Conservation (phyloP, 2,329 filamentous ascomycete genomes). For the Keithomyces neogunnii region DNA sequence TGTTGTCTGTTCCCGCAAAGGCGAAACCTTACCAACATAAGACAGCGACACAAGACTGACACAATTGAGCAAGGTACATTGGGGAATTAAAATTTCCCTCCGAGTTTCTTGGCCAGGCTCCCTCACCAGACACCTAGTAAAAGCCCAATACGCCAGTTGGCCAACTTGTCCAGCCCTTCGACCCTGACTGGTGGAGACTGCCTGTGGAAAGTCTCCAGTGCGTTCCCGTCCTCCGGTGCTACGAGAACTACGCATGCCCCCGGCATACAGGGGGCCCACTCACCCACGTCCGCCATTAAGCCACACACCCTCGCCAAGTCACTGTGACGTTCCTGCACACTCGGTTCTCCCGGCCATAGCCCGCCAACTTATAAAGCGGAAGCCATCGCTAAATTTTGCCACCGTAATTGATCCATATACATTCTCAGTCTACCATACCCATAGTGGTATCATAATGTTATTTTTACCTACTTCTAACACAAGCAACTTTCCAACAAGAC, state of each 20-base stretch:
- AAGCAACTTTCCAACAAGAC: not conserved
- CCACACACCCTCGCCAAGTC: constrained; percentile 7
- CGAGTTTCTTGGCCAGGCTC: not conserved
- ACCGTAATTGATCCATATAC: constrained; percentile 1
- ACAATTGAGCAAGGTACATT: no score
- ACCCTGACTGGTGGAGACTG: not conserved
- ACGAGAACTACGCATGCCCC: not conserved
- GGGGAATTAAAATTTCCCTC: no score
- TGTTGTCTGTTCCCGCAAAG: not conserved
- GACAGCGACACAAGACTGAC: no score
- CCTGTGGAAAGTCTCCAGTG: not conserved
- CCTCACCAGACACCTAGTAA: not conserved
- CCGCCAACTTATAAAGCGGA: constrained; percentile 6
- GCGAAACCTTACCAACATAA: no score
- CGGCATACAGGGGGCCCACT: constrained; percentile 1
- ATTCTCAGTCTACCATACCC: not conserved
- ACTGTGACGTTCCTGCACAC: constrained; percentile 8
- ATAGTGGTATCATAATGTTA: not conserved
- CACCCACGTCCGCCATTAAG: not conserved
- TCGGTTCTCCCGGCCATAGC: constrained; percentile 5
- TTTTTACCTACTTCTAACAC: not conserved
- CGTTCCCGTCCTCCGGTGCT: not conserved
- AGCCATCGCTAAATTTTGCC: constrained; percentile 5
- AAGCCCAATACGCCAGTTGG: not conserved
- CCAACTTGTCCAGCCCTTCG: not conserved